phyloP scores from a whole-genome alignment of 2,329 filamentous ascomycete species.

The Colletotrichum sp. region DNA sequence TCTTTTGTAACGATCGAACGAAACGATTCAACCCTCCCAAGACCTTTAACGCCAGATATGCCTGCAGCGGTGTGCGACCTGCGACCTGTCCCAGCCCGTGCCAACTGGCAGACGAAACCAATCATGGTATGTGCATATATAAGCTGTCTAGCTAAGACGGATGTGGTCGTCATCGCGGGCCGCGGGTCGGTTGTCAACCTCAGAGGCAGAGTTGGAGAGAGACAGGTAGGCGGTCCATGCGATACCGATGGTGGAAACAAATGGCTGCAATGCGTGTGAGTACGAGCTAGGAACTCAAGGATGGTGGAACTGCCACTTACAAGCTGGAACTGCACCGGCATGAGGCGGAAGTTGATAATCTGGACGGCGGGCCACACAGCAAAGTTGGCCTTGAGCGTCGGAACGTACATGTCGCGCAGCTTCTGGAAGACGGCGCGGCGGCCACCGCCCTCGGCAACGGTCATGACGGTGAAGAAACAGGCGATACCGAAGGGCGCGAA shows the following conservation, averaged over 20 bases:
- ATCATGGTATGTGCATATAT: neutral
- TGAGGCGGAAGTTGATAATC: constrained; percentile 93
- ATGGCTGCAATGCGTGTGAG: constrained; percentile 66
- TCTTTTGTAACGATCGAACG: neutral
- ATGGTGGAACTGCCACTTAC: constrained; percentile 66
- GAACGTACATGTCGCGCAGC: constrained; percentile 91
- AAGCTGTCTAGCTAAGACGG: constrained; percentile 32
- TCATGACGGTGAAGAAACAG: constrained; percentile 96
- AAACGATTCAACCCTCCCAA: neutral
- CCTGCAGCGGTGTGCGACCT: neutral
- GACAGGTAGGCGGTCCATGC: constrained; percentile 98
- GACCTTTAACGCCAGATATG: neutral
- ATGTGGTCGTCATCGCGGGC: constrained; percentile 34
- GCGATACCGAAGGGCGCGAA: constrained; percentile 90
- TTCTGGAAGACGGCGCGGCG: constrained; percentile 80
- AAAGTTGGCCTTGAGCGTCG: constrained; percentile 94
- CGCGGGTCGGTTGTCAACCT: constrained; percentile 46
- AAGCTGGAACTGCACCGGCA: constrained; percentile 96
- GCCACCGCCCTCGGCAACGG: constrained; percentile 89
- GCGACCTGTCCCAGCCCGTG: neutral
- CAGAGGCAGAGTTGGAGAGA: constrained; percentile 79
- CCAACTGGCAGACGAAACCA: neutral
- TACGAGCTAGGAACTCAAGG: neutral
- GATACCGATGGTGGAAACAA: constrained; percentile 94
- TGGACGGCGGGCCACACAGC: constrained; percentile 95